Base-by-base conservation (phyloP, 208 protist genomes). In the Crithidia brevicula region DNA sequence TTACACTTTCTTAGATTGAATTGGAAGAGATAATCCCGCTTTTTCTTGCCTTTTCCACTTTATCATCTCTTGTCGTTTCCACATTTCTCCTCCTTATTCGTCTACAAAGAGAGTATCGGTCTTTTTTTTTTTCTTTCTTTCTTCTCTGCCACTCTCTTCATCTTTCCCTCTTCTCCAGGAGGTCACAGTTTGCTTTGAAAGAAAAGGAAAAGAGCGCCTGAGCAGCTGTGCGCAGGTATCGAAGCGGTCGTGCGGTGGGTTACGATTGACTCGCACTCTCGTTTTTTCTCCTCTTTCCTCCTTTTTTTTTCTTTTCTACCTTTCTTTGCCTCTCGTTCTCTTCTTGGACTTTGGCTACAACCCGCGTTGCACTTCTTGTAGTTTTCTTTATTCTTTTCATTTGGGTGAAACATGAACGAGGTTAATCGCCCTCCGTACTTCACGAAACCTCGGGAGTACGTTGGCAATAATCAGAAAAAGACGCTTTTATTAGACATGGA, bases 401-500 rank as follows among this genome's bases (percentile, higher is more conserved):
- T 43, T 63, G 22, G 6, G 18, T 40, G 57, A 27, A 38, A 38
- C 16, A 65, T 65, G 59, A 45, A 20, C 45, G 59, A 65, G 59
- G 43, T 52, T 3, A 65, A 50, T 43, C 70, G 53, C 13, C 70
- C 70, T 28, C 70, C 60, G 23, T 75, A 68, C 30, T 75, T 75
- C 45, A 75, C 70, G 7, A 75, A 75, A 38, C 70, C 70, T 16
- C 60, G 58, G 25, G 70, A 75, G 57, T 75, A 75, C 47, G 70
- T 75, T 22, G 70, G 70, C 25, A 64, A 54, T 66, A 64, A 58
- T 18, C 43, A 58, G 38, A 51, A 53, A 60, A 81, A 81, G 31
- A 85, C 56, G 49, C 52, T 85, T 20, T 56, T 87, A 42, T 46
- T 94, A 58, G 88, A 94, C 63, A 65, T 94, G 52, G 88, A 94